These are phyloP conservation scores for Alternaria solani DNA, from an alignment of 2,329 filamentous ascomycete species.

Conservation along the genomic window DNA sequence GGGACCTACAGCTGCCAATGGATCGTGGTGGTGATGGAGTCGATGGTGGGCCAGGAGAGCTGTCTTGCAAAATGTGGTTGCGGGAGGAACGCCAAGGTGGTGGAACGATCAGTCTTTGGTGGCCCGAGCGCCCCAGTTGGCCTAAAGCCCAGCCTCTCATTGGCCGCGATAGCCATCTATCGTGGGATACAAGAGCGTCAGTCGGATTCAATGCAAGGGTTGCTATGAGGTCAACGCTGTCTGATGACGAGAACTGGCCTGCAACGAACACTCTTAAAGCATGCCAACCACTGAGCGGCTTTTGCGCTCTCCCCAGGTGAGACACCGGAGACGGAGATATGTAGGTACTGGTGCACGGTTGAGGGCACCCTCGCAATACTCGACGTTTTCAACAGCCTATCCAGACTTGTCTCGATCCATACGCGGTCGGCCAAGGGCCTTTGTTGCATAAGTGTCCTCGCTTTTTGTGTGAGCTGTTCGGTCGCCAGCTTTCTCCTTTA, in stretches of 20 bases:
- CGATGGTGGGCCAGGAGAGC: slow-evolving; percentile 37
- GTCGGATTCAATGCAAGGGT: not conserved
- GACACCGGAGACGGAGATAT: not conserved
- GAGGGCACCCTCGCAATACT: not conserved
- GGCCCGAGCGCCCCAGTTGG: slow-evolving; percentile 5
- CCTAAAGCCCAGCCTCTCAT: slow-evolving; percentile 7
- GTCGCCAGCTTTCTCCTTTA: not conserved
- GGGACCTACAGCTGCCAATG: slow-evolving; percentile 49
- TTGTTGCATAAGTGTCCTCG: not conserved
- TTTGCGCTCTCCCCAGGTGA: too few species aligned
- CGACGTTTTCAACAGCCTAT: not conserved
- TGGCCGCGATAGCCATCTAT: not conserved
- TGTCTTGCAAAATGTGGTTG: slow-evolving; percentile 29
- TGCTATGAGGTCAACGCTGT: not conserved
- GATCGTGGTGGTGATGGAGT: slow-evolving; percentile 46
- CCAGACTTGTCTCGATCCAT: not conserved
- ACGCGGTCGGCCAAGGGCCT: not conserved
- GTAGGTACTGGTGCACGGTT: not conserved
- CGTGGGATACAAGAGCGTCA: not conserved
- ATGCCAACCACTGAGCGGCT: not conserved
- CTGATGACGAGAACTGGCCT: not conserved
- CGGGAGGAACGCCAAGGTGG: slow-evolving; percentile 22
- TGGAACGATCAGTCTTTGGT: slow-evolving; percentile 17
- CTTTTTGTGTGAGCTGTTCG: not conserved
- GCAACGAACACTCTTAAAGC: not conserved